Conservation (phyloP, 805 yeast genomes). For the Yamadazyma paraphyllophila region DNA sequence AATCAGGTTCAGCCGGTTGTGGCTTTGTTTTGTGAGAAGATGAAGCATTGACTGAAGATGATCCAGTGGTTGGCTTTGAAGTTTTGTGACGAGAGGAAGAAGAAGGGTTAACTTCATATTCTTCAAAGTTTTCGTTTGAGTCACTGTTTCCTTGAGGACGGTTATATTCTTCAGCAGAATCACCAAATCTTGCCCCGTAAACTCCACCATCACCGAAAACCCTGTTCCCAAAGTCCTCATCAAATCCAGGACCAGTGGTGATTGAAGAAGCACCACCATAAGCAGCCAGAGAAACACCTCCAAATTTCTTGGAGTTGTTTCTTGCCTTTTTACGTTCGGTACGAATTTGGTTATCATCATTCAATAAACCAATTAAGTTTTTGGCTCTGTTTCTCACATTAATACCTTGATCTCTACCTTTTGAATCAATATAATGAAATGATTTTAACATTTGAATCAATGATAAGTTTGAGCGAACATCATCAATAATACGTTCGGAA, state of each 20-base stretch:
- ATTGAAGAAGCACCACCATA: slow-evolving; percentile 50
- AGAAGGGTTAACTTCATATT: slow-evolving; percentile 49
- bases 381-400: slow-evolving; percentile 91
- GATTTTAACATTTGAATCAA: slow-evolving; percentile 84
- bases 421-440: slow-evolving; percentile 90
- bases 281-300: slow-evolving; percentile 62
- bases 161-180: slow-evolving; percentile 45
- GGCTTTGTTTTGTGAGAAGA: slow-evolving; percentile 24
- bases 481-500: slow-evolving; percentile 92
- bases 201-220: slow-evolving; percentile 74
- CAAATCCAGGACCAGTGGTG: slow-evolving; percentile 36
- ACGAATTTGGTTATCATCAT: slow-evolving; percentile 74
- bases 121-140: slow-evolving; percentile 49
- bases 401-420: slow-evolving; percentile 94
- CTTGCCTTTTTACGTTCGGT: slow-evolving; percentile 89
- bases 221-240: slow-evolving; percentile 50
- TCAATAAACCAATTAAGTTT: slow-evolving; percentile 64
- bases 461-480: slow-evolving; percentile 78
- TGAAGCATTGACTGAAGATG: slow-evolving; percentile 33
- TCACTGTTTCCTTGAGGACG: slow-evolving; percentile 19
- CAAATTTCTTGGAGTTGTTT: slow-evolving; percentile 76
- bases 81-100: slow-evolving; percentile 19
- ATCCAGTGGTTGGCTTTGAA: slow-evolving; percentile 36
- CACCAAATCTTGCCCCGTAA: slow-evolving; percentile 64
- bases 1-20: slow-evolving; percentile 43